phyloP scores from a whole-genome alignment of 2,329 filamentous ascomycete species.

The Drechslera avenae region DNA sequence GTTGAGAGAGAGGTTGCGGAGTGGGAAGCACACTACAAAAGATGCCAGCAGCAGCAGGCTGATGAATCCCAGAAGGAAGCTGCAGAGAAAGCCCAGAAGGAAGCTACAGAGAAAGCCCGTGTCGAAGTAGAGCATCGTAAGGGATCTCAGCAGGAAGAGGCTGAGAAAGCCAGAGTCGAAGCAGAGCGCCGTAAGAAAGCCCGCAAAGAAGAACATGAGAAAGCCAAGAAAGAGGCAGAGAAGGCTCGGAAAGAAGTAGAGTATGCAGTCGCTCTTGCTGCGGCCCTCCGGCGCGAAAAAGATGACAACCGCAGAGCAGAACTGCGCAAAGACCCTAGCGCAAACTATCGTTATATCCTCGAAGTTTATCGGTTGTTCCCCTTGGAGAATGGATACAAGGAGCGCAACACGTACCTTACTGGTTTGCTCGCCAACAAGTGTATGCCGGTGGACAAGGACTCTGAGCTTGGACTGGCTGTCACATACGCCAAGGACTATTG shows the following conservation, averaged over 20 bases:
- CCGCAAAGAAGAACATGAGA: too few relatives aligned
- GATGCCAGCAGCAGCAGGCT: too few relatives aligned
- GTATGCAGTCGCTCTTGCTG: background rate
- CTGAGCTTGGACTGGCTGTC: constrained; percentile 17
- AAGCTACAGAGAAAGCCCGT: too few relatives aligned
- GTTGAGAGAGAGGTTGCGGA: too few relatives aligned
- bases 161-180: too few relatives aligned
- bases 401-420: constrained; percentile 1
- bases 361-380: constrained; percentile 5
- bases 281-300: constrained; percentile 2
- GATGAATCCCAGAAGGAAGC: too few relatives aligned
- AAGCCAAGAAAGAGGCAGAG: background rate
- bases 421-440: constrained; percentile 16
- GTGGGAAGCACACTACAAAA: too few relatives aligned
- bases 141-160: too few relatives aligned
- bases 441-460: constrained; percentile 5
- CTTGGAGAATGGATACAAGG: background rate
- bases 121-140: too few relatives aligned
- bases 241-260: background rate
- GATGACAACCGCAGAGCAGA: constrained; percentile 3
- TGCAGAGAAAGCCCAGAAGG: too few relatives aligned
- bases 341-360: constrained; percentile 14
- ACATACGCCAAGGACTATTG: constrained; percentile 19
- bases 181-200: too few relatives aligned
- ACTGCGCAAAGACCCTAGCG: constrained; percentile 9